These are phyloP conservation scores for Paecilomyces variotii DNA, from an alignment of 2,329 filamentous ascomycete species.

Conservation along the genomic window DNA sequence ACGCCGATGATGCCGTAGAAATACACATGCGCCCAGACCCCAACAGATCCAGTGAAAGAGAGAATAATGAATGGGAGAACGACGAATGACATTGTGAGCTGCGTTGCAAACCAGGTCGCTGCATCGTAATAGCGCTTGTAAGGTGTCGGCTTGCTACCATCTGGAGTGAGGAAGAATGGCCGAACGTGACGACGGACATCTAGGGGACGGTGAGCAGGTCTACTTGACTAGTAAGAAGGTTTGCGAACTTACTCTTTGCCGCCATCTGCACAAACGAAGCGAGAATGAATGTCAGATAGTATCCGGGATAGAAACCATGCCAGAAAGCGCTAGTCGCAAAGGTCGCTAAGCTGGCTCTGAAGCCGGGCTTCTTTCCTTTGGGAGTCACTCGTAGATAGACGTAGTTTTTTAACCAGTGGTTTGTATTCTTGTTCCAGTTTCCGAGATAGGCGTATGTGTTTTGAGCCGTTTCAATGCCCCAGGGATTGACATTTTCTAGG, in stretches of 20 bases:
- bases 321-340: conserved; percentile 93
- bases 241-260: conserved; percentile 69
- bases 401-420: conserved; percentile 92
- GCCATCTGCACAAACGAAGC: conserved; percentile 87
- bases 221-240: background rate
- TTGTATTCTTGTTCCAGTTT: conserved; percentile 98
- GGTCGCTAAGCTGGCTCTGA: conserved; percentile 86
- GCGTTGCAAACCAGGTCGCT: conserved; percentile 65
- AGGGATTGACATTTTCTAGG: conserved; percentile 79
- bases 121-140: conserved; percentile 83
- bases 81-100: conserved; percentile 74
- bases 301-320: conserved; percentile 97
- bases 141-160: conserved; percentile 59
- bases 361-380: conserved; percentile 90
- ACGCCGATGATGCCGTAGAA: conserved; percentile 75
- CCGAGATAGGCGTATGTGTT: conserved; percentile 89
- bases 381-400: conserved; percentile 93
- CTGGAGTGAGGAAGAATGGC: conserved; percentile 81
- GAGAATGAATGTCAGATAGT: conserved; percentile 84
- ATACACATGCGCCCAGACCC: conserved; percentile 77
- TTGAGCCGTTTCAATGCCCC: conserved; percentile 79
- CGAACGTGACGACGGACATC: conserved; percentile 84
- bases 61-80: conserved; percentile 82
- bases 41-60: conserved; percentile 59
- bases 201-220: conserved; percentile 31